Evolutionary conservation across 345 rosid genomes (phyloP), one percentile per base, ranked within the genome.

Genomic region (Citrus hindsii): DNA sequence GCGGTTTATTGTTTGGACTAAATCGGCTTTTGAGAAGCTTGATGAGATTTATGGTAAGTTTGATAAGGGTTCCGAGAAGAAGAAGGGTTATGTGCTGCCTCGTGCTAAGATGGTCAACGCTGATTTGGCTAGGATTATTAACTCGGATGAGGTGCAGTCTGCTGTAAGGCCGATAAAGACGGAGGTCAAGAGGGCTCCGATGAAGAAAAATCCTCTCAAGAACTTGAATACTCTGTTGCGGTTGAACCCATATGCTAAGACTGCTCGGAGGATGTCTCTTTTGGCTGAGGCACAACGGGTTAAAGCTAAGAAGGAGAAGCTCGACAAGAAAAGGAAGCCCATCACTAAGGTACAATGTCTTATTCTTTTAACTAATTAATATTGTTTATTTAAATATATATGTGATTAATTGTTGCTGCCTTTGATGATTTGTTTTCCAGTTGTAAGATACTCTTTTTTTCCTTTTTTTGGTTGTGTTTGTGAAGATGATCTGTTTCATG

Each of bases 131-230:
- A 89, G 99, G 88, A 92, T 96, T 67, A 96, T 96, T 71, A 96
- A 96, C 83, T 92, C 97, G 2, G 98, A 96, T 79, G 98, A 96
- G 89, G 92, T 96, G 3, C 99, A 96, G 74, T 91, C 97, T 4
- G 98, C 92, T 3, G 97, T 94, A 75, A 92, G 85, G 66, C 99
- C 99, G 0, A 88, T 92, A 46, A 90, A 92, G 85, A 88, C 80
- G 82, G 93, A 84, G 48, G 83, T 80, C 0, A 92, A 90, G 90
- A 90, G 98, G 68, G 92, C 98, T 25, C 83, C 93, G 3, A 28
- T 92, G 82, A 96, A 96, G 95, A 96, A 96, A 88, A 96, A 96
- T 59, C 99, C 99, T 9, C 73, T 96, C 76, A 96, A 93, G 98
- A 94, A 96, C 53, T 77, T 92, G 60, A 91, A 92, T 79, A 88